Base-by-base conservation (phyloP, 202 grass and related monocot genomes). In the Zizania palustris region DNA sequence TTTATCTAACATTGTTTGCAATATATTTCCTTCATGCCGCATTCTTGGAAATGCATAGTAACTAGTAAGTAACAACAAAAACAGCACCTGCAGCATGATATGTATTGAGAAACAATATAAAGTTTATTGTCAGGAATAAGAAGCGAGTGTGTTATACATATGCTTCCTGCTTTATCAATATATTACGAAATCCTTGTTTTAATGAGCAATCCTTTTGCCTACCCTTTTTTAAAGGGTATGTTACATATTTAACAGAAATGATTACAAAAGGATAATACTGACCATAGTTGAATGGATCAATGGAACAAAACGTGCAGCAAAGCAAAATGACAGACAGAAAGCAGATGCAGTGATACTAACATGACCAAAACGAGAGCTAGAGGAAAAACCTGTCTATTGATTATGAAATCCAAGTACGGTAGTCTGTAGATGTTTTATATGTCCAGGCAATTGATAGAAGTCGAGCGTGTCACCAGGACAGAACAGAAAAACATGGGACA, bases 281-380 rank as follows among this genome's bases (percentile, higher is more conserved):
- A 36, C 34, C 79, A 83, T 72, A 74, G 51, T 54, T 54, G 51
- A 54, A 19, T 54, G n/a, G n/a, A n/a, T n/a, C n/a, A n/a, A n/a
- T n/a, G 51, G n/a, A 54, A 54, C n/a, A 83, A 84, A 85, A 85
- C 15, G 57, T 76, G 36, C 62, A 84, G 49, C 41, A 84, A 82
- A 37, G 37, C 15, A 4, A 76, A 63, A 1, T 10, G 14, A 11
- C 36, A 20, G 10, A 28, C 12, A 28, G 5, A 75, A 81, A 42
- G 15, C 51, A 65, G 45, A 63, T 54, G 10, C 6, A 60, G 19
- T 50, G 59, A 51, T 60, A 20, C 10, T 15, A 42, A 36, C 16
- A 16, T 53, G 72, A 59, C 4, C 15, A 75, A 82, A 75, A 50
- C 4, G 21, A 58, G 64, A 2, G 44, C 18, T 45, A 22, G 21